phyloP scores from a whole-genome alignment of 2,329 filamentous ascomycete genomes.

The Trichoderma koningii region DNA sequence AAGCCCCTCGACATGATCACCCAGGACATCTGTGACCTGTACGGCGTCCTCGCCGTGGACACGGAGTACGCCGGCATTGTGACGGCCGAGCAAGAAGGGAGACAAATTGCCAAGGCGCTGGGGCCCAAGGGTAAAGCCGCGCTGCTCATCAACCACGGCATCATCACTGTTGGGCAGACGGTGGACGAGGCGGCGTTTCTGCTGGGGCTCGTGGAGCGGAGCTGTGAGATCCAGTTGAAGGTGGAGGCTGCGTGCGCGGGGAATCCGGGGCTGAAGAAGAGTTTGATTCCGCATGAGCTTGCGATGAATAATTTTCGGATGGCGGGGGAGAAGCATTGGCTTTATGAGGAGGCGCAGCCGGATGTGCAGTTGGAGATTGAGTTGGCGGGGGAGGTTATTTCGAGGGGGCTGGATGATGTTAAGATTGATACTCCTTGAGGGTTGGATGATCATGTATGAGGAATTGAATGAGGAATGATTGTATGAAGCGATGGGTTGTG shows the following conservation, averaged over 20 bases:
- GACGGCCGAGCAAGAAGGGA: slow-evolving; percentile 64
- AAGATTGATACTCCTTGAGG: slow-evolving; percentile 27
- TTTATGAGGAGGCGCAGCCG: slow-evolving; percentile 51
- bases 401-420: slow-evolving; percentile 33
- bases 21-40: slow-evolving; percentile 66
- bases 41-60: slow-evolving; percentile 63
- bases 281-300: slow-evolving; percentile 45
- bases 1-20: slow-evolving; percentile 69
- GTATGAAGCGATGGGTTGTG: neutral
- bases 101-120: slow-evolving; percentile 63
- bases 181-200: slow-evolving; percentile 75
- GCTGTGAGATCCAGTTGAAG: slow-evolving; percentile 67
- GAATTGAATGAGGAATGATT: neutral
- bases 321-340: slow-evolving; percentile 49
- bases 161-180: slow-evolving; percentile 69
- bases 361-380: slow-evolving; percentile 52
- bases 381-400: slow-evolving; percentile 40
- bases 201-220: slow-evolving; percentile 68
- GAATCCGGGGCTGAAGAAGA: slow-evolving; percentile 45
- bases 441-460: neutral
- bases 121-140: slow-evolving; percentile 60
- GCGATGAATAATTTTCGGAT: slow-evolving; percentile 46
- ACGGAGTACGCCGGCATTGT: slow-evolving; percentile 57
- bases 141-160: slow-evolving; percentile 71
- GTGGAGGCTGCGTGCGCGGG: slow-evolving; percentile 64